These are phyloP conservation scores for Coniochaeta hoffmannii DNA, from an alignment of 2,329 filamentous ascomycete genomes.

Conservation along the genomic window DNA sequence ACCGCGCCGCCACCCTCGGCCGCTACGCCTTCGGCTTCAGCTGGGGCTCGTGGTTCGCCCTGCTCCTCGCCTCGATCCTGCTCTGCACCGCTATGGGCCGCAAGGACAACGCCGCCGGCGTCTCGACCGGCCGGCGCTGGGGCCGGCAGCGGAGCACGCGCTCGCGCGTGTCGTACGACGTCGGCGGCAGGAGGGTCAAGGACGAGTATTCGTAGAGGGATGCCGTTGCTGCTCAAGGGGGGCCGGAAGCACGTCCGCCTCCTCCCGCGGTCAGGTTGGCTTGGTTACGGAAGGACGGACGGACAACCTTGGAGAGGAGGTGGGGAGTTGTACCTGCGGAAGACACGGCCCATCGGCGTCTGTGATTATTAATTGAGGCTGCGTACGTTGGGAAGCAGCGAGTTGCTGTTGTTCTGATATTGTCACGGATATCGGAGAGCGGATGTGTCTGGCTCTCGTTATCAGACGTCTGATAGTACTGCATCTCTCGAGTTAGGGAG, in stretches of 20 bases:
- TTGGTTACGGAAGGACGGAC: background rate
- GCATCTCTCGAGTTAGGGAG: background rate
- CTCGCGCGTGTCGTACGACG: conserved; percentile 46
- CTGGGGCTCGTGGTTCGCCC: conserved; percentile 62
- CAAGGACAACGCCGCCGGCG: conserved; percentile 22
- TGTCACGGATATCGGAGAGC: background rate
- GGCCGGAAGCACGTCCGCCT: background rate
- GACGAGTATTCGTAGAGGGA: conserved; percentile 53
- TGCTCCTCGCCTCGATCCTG: conserved; percentile 58
- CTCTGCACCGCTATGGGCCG: conserved; percentile 57
- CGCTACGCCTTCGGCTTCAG: conserved; percentile 67
- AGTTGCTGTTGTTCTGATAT: background rate
- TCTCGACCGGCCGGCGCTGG: conserved; percentile 18
- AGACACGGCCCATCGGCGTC: background rate
- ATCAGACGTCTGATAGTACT: background rate
- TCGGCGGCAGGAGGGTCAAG: conserved; percentile 56
- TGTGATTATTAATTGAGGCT: background rate
- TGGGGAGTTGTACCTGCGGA: background rate
- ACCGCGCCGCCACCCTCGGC: conserved; percentile 54
- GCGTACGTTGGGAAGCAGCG: background rate
- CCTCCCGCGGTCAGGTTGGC: background rate
- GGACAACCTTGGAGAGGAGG: background rate
- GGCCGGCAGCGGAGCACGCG: conserved; percentile 38
- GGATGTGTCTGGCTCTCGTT: background rate
- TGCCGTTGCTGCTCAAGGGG: too few species aligned